Evolutionary conservation across 2,329 filamentous ascomycete genomes (phyloP).

Genomic region (Thielaviopsis musarum): DNA sequence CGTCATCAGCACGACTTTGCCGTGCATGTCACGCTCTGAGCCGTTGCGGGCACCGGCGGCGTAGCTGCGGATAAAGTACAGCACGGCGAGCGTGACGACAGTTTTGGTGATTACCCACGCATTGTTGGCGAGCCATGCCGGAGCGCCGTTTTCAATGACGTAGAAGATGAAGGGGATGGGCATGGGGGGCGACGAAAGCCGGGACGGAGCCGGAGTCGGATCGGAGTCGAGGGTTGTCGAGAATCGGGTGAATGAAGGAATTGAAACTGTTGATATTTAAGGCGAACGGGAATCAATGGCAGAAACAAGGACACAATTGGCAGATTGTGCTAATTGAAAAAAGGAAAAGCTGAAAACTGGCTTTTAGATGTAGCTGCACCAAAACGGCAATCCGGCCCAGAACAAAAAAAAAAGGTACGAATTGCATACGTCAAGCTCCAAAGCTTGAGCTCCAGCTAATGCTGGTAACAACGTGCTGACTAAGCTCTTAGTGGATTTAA

Average conservation of each 20-base stretch:
- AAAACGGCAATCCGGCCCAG: too few species aligned
- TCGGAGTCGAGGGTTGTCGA: too few species aligned
- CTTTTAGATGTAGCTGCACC: not conserved
- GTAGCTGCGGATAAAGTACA: constrained; percentile 50
- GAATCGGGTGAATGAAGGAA: too few species aligned
- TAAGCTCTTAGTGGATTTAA: too few species aligned
- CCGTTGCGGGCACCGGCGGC: constrained; percentile 58
- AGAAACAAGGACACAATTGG: not conserved
- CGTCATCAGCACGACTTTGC: constrained; percentile 84
- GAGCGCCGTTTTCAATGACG: constrained; percentile 30
- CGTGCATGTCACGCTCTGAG: constrained; percentile 74
- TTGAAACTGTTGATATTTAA: not conserved
- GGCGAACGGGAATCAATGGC: not conserved
- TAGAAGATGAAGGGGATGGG: constrained; percentile 34
- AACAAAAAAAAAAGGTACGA: not conserved
- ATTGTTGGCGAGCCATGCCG: constrained; percentile 30
- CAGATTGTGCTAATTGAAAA: not conserved
- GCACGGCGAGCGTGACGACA: constrained; percentile 20
- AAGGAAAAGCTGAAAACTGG: not conserved
- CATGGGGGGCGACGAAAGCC: constrained; percentile 22
- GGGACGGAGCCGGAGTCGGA: not conserved
- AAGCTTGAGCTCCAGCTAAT: too few species aligned
- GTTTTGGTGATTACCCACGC: constrained; percentile 26
- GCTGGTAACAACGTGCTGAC: not conserved
- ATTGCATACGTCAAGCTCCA: constrained; percentile 1